These are phyloP conservation scores for Skeletonema tropicum DNA, from an alignment of 108 stramenopile species.

Conservation along the genomic window DNA sequence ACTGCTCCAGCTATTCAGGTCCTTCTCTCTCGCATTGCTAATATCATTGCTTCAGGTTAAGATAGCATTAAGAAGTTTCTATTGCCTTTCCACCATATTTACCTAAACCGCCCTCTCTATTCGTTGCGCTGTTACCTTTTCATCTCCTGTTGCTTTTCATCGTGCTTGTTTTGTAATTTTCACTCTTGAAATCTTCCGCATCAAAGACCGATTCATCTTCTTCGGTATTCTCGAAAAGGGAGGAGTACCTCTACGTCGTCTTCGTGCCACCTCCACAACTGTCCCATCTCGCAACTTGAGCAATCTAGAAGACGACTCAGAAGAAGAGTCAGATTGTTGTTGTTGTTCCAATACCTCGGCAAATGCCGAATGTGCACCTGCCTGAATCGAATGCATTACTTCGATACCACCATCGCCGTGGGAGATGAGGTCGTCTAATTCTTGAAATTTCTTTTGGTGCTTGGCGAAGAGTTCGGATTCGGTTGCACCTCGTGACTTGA, in stretches of 20 bases:
- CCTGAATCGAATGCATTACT: slow-evolving; percentile 31
- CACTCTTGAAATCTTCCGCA: not conserved
- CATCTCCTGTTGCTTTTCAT: too few relatives aligned
- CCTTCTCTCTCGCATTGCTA: too few relatives aligned
- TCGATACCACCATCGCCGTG: slow-evolving; percentile 44
- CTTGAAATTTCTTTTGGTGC: slow-evolving; percentile 42
- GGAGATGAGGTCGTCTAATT: slow-evolving; percentile 28
- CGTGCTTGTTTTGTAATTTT: too few relatives aligned
- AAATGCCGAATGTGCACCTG: slow-evolving; percentile 23
- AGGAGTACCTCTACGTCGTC: not conserved
- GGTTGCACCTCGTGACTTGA: not conserved
- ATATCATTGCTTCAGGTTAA: too few relatives aligned
- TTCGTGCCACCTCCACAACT: not conserved
- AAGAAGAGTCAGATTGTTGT: too few relatives aligned
- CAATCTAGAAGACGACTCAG: not conserved
- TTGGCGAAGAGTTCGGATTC: slow-evolving; percentile 22
- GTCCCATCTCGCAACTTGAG: not conserved
- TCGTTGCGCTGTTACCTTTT: too few relatives aligned
- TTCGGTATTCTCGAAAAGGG: not conserved
- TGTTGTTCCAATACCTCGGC: slow-evolving; percentile 40
- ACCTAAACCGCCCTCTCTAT: too few relatives aligned
- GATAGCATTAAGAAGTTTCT: too few relatives aligned
- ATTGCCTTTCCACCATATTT: too few relatives aligned
- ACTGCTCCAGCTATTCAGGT: too few relatives aligned
- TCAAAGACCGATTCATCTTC: not conserved